Conservation (phyloP, 2,329 filamentous ascomycete genomes). For the Sporothrix pseudoabietina region DNA sequence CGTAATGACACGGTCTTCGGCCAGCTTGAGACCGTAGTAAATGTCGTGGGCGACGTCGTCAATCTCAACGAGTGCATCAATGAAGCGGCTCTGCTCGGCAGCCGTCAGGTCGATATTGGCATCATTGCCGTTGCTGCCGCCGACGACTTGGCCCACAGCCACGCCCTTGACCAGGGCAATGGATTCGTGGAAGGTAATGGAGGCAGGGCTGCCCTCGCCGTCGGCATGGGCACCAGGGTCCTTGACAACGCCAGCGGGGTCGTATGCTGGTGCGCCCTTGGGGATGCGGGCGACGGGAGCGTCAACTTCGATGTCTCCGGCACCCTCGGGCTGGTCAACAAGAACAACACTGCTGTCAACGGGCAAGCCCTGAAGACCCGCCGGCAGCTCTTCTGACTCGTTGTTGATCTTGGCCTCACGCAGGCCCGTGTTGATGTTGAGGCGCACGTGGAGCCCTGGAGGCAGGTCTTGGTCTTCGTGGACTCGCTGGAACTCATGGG, state of each 20-base stretch:
- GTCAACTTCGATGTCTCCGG: constrained; percentile 36
- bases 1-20: constrained; percentile 57
- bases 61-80: constrained; percentile 59
- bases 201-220: constrained; percentile 39
- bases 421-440: constrained; percentile 64
- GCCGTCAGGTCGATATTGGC: constrained; percentile 8
- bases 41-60: constrained; percentile 68
- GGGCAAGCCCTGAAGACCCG: constrained; percentile 52
- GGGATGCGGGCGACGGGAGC: constrained; percentile 40
- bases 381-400: constrained; percentile 53
- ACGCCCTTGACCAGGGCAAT: constrained; percentile 54
- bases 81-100: constrained; percentile 43
- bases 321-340: constrained; percentile 50
- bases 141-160: constrained; percentile 9
- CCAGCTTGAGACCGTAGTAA: constrained; percentile 67
- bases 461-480: constrained; percentile 67
- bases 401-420: constrained; percentile 69
- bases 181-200: constrained; percentile 50
- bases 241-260: constrained; percentile 59
- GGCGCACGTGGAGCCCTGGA: constrained; percentile 64
- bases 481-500: constrained; percentile 64
- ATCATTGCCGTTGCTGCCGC: background rate
- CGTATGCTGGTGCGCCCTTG: constrained; percentile 58
- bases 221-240: constrained; percentile 45
- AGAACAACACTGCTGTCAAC: constrained; percentile 57